Evolutionary conservation across 169 alveolate genomes (phyloP), one percentile per base, ranked within the genome.

Genomic region (Plasmodium malariae): DNA sequence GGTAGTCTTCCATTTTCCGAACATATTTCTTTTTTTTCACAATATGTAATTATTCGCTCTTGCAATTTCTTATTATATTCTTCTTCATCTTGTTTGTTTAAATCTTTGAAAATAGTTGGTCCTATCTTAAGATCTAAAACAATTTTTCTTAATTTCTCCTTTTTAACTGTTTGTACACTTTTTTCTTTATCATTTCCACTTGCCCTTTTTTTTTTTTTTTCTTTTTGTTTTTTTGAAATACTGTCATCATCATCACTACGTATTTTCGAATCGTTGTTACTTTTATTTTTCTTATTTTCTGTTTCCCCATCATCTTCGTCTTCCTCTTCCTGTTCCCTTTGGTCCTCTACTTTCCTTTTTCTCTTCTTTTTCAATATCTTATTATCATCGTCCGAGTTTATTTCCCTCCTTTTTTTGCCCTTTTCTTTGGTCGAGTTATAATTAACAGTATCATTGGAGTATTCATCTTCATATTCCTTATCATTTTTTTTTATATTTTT

Each of bases 41-140:
- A 80, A 45, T 49, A 80, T 17, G 26, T 14, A 21, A 80, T 80
- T 21, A 80, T 80, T n/a, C 72, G 48, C 43, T 80, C 62, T 80
- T 80, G 72, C 2, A 80, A 48, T 65, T 80, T 80, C 24, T 65
- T 80, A 67, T 80, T 80, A 59, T 80, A 80, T 40, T 55, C 83
- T 34, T 80, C 73, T 32, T 80, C 90, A 24, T 80, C 57, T 63
- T 80, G 85, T 80, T 80, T 80, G 48, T 60, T 67, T 68, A 80
- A 30, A 17, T 80, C 83, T 80, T 80, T 80, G 54, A 80, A 80
- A 24, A 80, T 80, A 21, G 90, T 80, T 51, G 90, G 90, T 3
- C 90, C 90, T 57, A 80, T 80, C 67, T 80, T 80, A 49, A 80
- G 21, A 11, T 80, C 90, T 34, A 80, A 51, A 34, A 80, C 90